Base-by-base conservation (phyloP, 1,284 basidiomycete species). In the Psilocybe mexicana region DNA sequence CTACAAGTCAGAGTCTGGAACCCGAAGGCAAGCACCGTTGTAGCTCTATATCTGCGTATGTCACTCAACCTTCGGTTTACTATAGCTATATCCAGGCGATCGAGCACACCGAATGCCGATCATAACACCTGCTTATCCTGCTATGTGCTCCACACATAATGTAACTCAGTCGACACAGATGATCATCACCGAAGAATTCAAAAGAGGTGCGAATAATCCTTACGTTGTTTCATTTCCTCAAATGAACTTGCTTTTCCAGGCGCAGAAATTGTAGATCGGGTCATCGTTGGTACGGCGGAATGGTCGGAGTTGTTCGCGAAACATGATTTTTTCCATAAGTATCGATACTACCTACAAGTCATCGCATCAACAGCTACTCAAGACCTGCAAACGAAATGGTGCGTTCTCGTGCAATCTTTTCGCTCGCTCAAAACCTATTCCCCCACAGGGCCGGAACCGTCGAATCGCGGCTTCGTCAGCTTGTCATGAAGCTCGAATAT, bases 91-190 rank as follows among this genome's bases (percentile, higher is more conserved):
- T 74, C 93, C 95, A 1, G 85, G 88, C 61, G 97, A 99, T 74
- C 85, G 93, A 61, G 84, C 91, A 36, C 97, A 99, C 76, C 86
- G 94, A 60, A 99, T 99, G 97, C 97, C 97, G n/a, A 98, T 99
- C 71, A 99, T 99, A 69, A 99, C 97, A 1, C 97, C 97, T 3
- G 96, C 97, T 24, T 99, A 98, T 75, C 97, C 97, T 42, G 92
- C 96, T n/a, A 99, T 99, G 96, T 99, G 96, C 73, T 88, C 96
- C 35, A 99, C 97, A 12, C 97, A 99, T 76, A 99, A 99, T 69
- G 95, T 99, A 59, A 95, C 94, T 43, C 85, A 87, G 43, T 98
- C 95, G 11, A 99, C 96, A 1, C 94, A 98, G 77, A 90, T 91
- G 79, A 93, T 99, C 63, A 96, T 98, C 83, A 96, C 93, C 1